Base-by-base conservation (phyloP, 345 rosid genomes). In the Nephelium lappaceum region DNA sequence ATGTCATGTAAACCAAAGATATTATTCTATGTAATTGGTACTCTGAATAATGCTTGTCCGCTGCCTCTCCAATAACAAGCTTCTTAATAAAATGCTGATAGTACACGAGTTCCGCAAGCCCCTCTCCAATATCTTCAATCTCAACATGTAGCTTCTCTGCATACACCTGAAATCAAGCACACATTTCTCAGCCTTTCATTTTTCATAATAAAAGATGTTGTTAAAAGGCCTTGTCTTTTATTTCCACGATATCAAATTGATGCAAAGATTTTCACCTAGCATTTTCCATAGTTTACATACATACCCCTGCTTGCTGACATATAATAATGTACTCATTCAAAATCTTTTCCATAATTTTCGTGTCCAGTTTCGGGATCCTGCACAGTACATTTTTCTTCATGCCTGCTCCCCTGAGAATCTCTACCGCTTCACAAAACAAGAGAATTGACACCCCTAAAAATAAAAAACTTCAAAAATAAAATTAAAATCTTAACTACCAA, bases 21-120 rank as follows among this genome's bases (percentile, higher is more conserved):
- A 45, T 45, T 12, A 11, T 66, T 27, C 31, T 27, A 60, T 18
- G 42, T 67, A 27, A 47, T 64, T 60, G 23, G 5, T 87, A 93
- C 94, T 80, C 83, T 31, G 88, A 72, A 77, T 83, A 86, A 81
- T 77, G 86, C 67, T 81, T 80, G 76, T 89, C 84, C 53, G 97
- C 90, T 76, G 94, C 95, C 63, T 93, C 97, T 83, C 95, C 97
- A 92, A 89, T 89, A 61, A 90, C 90, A 72, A 86, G 93, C 83
- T 88, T 89, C 76, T 83, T 89, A 25, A 90, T 84, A 51, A 78
- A 79, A 81, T 88, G 84, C 76, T 69, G 86, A 69, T 79, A 27
- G 31, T 2, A 84, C 11, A 88, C 81, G 58, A 93, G 93, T 82
- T 91, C 94, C 71, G 91, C 75, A 62, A 93, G 89, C 66, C 98